Evolutionary conservation across 2,329 filamentous ascomycete species (phyloP).

Genomic region (Periconia sp.): DNA sequence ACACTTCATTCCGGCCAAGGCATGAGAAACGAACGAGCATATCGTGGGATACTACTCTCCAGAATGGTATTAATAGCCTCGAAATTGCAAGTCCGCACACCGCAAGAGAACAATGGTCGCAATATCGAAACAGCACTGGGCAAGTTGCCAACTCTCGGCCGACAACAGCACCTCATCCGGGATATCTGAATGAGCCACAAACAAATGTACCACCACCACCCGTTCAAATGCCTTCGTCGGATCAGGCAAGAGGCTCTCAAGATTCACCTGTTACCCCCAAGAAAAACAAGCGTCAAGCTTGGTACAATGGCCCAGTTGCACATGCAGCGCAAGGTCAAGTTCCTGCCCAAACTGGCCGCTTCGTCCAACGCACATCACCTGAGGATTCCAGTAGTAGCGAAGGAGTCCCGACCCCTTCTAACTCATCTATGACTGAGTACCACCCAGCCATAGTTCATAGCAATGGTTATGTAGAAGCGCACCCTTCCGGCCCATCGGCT

Average conservation of each 20-base stretch:
- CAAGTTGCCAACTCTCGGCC: constrained; percentile 26
- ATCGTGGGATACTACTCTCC: constrained; percentile 67
- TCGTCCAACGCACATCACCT: constrained; percentile 53
- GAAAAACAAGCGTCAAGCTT: constrained; percentile 68
- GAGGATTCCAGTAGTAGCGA: constrained; percentile 60
- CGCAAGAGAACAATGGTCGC: constrained; percentile 37
- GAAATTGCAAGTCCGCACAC: constrained; percentile 59
- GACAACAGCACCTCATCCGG: constrained; percentile 41
- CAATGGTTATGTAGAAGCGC: constrained; percentile 51
- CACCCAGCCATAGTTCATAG: constrained; percentile 56
- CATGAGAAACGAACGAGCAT: constrained; percentile 39
- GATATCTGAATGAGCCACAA: constrained; percentile 33
- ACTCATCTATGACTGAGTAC: constrained; percentile 51
- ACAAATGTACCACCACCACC: constrained; percentile 22
- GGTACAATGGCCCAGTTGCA: constrained; percentile 64
- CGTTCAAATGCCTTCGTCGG: constrained; percentile 34
- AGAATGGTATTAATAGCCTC: constrained; percentile 66
- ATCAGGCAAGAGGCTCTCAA: constrained; percentile 40
- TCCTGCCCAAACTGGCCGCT: constrained; percentile 17
- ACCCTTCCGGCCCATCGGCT: constrained; percentile 41
- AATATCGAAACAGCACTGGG: constrained; percentile 28
- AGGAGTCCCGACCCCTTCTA: constrained; percentile 56
- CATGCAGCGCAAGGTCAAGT: constrained; percentile 17
- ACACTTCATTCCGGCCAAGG: constrained; percentile 23
- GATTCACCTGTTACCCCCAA: constrained; percentile 54